Conservation (phyloP, 441 rosid genomes). For the Syzygium syzygioides region DNA sequence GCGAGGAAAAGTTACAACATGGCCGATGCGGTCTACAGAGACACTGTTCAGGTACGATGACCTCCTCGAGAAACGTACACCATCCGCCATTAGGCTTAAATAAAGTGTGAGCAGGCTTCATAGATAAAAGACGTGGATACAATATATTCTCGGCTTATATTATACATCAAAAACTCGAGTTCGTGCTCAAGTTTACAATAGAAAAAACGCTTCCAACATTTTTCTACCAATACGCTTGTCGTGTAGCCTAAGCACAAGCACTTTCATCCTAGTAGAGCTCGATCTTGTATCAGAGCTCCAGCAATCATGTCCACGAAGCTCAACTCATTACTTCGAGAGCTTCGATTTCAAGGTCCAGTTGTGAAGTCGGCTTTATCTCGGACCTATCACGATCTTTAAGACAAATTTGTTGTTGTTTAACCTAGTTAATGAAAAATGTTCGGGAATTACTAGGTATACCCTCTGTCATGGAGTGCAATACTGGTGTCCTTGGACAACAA, state of each 20-base stretch:
- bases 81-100: neutral
- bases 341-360: neutral
- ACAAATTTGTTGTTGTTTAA: neutral
- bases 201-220: neutral
- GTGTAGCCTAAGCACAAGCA: neutral
- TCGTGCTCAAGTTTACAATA: neutral
- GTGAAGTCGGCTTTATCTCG: neutral
- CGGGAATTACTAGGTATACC: slow-evolving; percentile 2
- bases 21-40: neutral
- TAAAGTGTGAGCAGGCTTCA: neutral
- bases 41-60: neutral
- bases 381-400: neutral
- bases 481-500: slow-evolving; percentile 8
- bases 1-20: neutral
- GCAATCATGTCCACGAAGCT: neutral
- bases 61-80: neutral
- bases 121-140: accelerated
- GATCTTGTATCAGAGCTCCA: neutral
- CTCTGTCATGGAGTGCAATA: slow-evolving; percentile 9
- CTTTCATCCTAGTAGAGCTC: neutral
- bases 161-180: neutral
- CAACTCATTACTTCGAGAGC: neutral
- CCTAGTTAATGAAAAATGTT: neutral
- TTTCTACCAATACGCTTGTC: neutral
- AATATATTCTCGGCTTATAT: neutral